Conservation (phyloP, 2,329 filamentous ascomycete species). For the Tolypocladium sp. region DNA sequence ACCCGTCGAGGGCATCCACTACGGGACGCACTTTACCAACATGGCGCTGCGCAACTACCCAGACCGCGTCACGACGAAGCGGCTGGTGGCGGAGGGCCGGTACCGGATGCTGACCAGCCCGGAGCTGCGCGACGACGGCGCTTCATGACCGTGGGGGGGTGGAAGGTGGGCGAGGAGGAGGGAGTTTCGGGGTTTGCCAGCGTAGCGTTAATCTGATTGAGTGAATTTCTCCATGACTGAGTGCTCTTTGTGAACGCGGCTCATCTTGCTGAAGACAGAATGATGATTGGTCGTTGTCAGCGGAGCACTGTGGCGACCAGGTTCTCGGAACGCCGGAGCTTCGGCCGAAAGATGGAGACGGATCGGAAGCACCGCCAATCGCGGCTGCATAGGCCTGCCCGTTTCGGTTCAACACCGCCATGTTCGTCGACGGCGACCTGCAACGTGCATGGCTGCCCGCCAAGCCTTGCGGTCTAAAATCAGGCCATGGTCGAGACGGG, state of each 20-base stretch:
- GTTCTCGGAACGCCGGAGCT: too few relatives aligned
- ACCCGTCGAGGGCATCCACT: conserved; percentile 32
- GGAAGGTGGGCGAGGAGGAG: not conserved
- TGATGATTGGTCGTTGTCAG: too few relatives aligned
- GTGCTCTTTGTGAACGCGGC: too few relatives aligned
- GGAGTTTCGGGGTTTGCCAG: not conserved
- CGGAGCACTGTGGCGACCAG: too few relatives aligned
- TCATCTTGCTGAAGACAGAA: too few relatives aligned
- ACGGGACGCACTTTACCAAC: conserved; percentile 42
- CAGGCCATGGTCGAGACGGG: not conserved
- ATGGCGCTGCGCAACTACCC: conserved; percentile 42
- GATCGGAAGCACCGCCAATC: too few relatives aligned
- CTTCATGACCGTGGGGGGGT: not conserved
- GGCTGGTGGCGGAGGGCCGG: conserved; percentile 20
- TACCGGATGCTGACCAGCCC: conserved; percentile 10
- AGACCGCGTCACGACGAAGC: conserved; percentile 32
- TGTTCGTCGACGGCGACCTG: too few relatives aligned
- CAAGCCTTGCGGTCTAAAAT: not conserved
- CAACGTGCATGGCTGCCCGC: not conserved
- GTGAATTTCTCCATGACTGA: not conserved
- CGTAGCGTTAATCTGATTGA: not conserved
- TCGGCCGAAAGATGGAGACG: not conserved
- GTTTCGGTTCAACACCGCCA: not conserved
- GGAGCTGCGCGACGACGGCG: conserved; percentile 14
- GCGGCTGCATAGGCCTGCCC: not conserved